A percentile compares a stretch with the other conserved stretches of the same genome.
phyloP scores from a whole-genome alignment of 2,329 filamentous ascomycete species.

The Cercospora beticola region DNA sequence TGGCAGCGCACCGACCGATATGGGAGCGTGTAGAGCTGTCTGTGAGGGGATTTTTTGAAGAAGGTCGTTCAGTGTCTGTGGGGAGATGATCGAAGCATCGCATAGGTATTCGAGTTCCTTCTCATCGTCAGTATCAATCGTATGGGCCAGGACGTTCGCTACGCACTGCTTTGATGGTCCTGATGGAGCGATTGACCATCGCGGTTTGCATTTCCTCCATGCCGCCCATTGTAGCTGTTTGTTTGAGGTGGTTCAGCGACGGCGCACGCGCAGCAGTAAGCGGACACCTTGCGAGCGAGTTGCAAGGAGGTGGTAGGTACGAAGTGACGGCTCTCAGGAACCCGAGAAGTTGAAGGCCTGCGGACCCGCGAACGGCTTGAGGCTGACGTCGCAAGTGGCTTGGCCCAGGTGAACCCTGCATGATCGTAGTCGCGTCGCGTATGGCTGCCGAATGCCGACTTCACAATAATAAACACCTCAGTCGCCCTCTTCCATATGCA shows the following conservation, averaged over 20 bases:
- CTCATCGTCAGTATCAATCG: conserved; percentile 21
- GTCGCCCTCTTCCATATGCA: neutral
- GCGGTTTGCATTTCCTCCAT: conserved; percentile 52
- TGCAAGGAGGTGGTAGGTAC: neutral
- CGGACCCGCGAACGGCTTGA: neutral
- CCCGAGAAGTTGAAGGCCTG: neutral
- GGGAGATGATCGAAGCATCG: conserved; percentile 76
- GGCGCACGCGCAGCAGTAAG: neutral
- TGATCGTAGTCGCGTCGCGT: neutral
- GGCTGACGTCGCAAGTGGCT: conserved; percentile 2
- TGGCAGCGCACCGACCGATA: conserved; percentile 40
- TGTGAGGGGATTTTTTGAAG: conserved; percentile 72
- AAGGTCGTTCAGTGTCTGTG: conserved; percentile 73
- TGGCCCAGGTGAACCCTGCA: conserved; percentile 1
- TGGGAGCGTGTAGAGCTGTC: conserved; percentile 53
- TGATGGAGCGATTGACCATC: conserved; percentile 79
- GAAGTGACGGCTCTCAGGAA: neutral
- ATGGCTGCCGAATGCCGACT: neutral
- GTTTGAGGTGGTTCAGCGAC: neutral
- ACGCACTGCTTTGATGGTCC: conserved; percentile 70
- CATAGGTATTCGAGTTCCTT: conserved; percentile 90
- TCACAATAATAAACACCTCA: neutral
- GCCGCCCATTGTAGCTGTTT: conserved; percentile 30
- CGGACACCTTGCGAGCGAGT: neutral
- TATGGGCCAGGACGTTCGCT: conserved; percentile 50